These are phyloP conservation scores for Auriculariales sp. DNA, from an alignment of 768 basidiomycete species.

Conservation along the genomic window DNA sequence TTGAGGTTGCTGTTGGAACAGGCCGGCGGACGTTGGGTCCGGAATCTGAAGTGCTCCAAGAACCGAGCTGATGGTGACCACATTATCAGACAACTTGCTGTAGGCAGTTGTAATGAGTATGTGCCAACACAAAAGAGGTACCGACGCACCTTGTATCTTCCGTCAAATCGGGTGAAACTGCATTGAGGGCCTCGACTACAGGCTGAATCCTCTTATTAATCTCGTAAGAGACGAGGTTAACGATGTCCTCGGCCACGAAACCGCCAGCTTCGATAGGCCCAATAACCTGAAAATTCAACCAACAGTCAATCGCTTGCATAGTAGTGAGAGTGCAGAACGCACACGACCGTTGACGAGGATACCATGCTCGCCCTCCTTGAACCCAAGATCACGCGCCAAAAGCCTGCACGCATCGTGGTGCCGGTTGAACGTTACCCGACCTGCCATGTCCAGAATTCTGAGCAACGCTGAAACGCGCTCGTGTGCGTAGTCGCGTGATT, in stretches of 20 bases:
- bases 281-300: conserved; percentile 38
- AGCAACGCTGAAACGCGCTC: conserved; percentile 17
- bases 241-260: conserved; percentile 61
- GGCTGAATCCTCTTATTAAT: conserved; percentile 52
- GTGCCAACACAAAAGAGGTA: too few relatives aligned
- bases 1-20: conserved; percentile 50
- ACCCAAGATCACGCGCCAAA: conserved; percentile 38
- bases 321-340: conserved; percentile 16
- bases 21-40: conserved; percentile 56
- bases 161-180: conserved; percentile 26
- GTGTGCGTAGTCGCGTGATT: conserved; percentile 19
- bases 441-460: conserved; percentile 14
- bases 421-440: conserved; percentile 20
- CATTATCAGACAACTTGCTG: too few relatives aligned
- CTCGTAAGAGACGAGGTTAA: conserved; percentile 60
- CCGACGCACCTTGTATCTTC: conserved; percentile 31
- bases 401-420: conserved; percentile 32
- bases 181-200: conserved; percentile 49
- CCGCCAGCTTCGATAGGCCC: conserved; percentile 49
- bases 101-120: too few relatives aligned
- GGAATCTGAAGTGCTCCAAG: conserved; percentile 56
- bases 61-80: conserved; percentile 55
- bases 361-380: conserved; percentile 45
- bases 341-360: conserved; percentile 78
- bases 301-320: neutral